Conservation (phyloP, 352 stramenopile species). For the Pythium aquatile region DNA sequence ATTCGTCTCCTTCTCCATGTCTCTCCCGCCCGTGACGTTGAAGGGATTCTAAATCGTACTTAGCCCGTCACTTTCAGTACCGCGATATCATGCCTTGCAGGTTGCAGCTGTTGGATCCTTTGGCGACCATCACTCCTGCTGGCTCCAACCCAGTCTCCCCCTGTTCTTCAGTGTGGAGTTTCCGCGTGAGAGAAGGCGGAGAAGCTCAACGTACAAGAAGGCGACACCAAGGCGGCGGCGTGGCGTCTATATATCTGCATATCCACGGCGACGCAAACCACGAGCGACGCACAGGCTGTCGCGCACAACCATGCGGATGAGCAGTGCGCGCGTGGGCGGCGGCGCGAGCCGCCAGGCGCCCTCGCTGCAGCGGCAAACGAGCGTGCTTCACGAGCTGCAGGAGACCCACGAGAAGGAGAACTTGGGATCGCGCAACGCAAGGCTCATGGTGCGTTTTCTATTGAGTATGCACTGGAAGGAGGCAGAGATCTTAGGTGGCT, state of each 20-base stretch:
- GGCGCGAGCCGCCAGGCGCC: conserved; percentile 18
- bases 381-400: conserved; percentile 76
- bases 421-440: conserved; percentile 64
- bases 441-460: conserved; percentile 56
- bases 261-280: background rate
- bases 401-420: conserved; percentile 76
- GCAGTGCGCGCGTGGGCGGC: conserved; percentile 23
- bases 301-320: conserved; percentile 26
- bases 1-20: background rate
- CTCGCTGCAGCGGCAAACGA: conserved; percentile 56
- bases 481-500: background rate
- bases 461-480: background rate
- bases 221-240: background rate
- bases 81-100: background rate
- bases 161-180: conserved; percentile 9
- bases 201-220: background rate
- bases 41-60: conserved; percentile 21
- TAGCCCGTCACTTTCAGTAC: conserved; percentile 1
- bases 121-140: conserved; percentile 27
- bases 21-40: conserved; percentile 2
- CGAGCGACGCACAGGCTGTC: background rate
- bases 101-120: conserved; percentile 24
- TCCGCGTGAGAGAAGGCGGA: background rate
- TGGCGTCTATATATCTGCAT: background rate
- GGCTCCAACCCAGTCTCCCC: conserved; percentile 6